These are phyloP conservation scores for Rhodomyrtus psidioides DNA, from an alignment of 441 rosid species.

Conservation along the genomic window DNA sequence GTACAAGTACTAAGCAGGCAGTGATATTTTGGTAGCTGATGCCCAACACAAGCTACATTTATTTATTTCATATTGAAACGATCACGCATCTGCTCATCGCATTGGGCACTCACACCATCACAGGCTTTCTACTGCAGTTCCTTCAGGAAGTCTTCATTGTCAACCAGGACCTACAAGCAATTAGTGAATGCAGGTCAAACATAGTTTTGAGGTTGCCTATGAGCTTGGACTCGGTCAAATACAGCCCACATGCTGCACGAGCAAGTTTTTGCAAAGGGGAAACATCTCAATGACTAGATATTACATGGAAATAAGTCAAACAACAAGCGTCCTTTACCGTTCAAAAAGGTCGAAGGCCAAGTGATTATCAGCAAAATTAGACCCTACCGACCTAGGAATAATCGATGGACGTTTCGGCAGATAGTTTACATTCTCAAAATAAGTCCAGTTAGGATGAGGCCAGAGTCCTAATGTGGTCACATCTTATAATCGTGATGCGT, in stretches of 20 bases:
- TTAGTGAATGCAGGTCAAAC: background rate
- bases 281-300: background rate
- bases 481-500: background rate
- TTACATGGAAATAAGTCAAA: background rate
- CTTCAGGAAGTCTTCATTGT: slow-evolving; percentile 87
- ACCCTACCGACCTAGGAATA: background rate
- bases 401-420: background rate
- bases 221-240: background rate
- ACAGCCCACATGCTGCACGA: background rate
- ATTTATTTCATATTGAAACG: background rate
- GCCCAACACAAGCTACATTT: background rate
- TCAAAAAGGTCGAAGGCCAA: background rate
- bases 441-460: background rate
- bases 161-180: slow-evolving; percentile 66
- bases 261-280: background rate
- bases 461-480: background rate
- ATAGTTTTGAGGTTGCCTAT: background rate
- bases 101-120: background rate
- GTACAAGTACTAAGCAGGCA: background rate
- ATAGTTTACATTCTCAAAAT: background rate
- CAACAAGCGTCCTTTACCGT: background rate
- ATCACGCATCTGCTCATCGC: background rate
- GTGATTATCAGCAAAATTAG: background rate
- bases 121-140: slow-evolving; percentile 38
- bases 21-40: background rate